A percentile compares a stretch with the other conserved stretches of the same genome.
Conservation (phyloP, 2,329 filamentous ascomycete species). For the Ceratocystis albifundus region DNA sequence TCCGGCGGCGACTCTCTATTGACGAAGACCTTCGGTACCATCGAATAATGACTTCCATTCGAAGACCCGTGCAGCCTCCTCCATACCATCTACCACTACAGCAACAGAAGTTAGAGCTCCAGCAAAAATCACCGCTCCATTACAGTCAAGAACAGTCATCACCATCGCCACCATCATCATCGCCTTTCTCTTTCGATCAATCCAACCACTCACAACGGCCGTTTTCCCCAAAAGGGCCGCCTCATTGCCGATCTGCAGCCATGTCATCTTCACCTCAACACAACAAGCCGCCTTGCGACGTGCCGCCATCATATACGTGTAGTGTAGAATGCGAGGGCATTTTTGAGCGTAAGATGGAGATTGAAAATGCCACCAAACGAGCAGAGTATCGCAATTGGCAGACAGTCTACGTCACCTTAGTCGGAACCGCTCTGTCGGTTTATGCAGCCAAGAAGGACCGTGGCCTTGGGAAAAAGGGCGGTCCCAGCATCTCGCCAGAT, state of each 20-base stretch:
- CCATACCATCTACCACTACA: slow-evolving; percentile 30
- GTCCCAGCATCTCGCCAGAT: slow-evolving; percentile 40
- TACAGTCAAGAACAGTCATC: slow-evolving; percentile 19
- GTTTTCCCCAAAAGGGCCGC: background rate
- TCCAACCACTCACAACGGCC: slow-evolving; percentile 20
- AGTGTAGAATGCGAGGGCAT: slow-evolving; percentile 45
- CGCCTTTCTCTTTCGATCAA: slow-evolving; percentile 6
- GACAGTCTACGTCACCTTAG: slow-evolving; percentile 50
- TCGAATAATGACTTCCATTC: slow-evolving; percentile 38
- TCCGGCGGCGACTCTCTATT: slow-evolving; percentile 41
- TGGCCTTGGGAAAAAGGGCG: slow-evolving; percentile 40
- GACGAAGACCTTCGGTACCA: slow-evolving; percentile 46
- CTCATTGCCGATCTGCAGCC: background rate
- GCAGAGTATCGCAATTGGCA: slow-evolving; percentile 54
- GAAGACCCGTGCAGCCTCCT: slow-evolving; percentile 39
- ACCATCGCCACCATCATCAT: background rate
- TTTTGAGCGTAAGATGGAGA: slow-evolving; percentile 54
- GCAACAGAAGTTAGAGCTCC: background rate
- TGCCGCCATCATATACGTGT: slow-evolving; percentile 46
- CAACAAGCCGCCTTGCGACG: slow-evolving; percentile 33
- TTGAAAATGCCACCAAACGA: slow-evolving; percentile 51
- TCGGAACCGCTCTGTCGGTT: slow-evolving; percentile 57
- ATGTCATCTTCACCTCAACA: slow-evolving; percentile 22
- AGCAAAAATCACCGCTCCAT: background rate
- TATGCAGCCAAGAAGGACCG: slow-evolving; percentile 51